phyloP scores from a whole-genome alignment of 805 yeast species.

The Metschnikowia sp. region DNA sequence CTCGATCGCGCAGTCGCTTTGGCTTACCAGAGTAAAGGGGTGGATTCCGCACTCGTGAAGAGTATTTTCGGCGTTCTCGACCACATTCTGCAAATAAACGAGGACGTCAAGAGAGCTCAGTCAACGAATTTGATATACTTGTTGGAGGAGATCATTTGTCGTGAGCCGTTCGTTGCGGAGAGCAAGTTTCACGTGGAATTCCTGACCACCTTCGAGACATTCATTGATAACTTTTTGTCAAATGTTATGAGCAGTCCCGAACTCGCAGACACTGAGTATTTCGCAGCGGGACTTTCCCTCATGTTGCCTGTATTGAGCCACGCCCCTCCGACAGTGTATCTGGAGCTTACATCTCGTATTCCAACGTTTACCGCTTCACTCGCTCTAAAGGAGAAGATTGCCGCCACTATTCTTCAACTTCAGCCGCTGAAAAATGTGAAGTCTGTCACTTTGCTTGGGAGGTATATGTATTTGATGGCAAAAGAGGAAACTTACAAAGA shows the following conservation, averaged over 20 bases:
- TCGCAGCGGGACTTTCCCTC: conserved; percentile 52
- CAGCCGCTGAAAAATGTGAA: conserved; percentile 17
- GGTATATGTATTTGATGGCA: conserved; percentile 53
- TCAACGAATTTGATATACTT: conserved; percentile 6
- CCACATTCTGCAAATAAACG: background rate
- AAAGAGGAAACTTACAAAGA: conserved; percentile 39
- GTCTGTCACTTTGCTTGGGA: conserved; percentile 39
- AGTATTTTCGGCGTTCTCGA: conserved; percentile 1
- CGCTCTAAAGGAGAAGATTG: conserved; percentile 29
- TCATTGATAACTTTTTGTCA: conserved; percentile 19
- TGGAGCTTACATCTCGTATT: background rate
- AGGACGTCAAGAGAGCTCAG: background rate
- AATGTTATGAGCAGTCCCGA: conserved; percentile 25
- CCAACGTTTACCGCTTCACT: conserved; percentile 11
- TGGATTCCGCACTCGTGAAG: conserved; percentile 7
- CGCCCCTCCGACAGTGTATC: conserved; percentile 24
- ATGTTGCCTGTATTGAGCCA: conserved; percentile 53
- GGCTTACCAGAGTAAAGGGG: conserved; percentile 8
- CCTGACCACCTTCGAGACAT: background rate
- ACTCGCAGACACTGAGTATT: conserved; percentile 46
- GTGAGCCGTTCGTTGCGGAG: conserved; percentile 3
- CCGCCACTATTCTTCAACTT: conserved; percentile 42
- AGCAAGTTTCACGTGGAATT: background rate
- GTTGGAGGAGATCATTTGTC: conserved; percentile 6
- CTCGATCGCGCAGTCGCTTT: background rate